Evolutionary conservation across 2,329 filamentous ascomycete species (phyloP).

Genomic region (Stagonosporopsis rhizophila): DNA sequence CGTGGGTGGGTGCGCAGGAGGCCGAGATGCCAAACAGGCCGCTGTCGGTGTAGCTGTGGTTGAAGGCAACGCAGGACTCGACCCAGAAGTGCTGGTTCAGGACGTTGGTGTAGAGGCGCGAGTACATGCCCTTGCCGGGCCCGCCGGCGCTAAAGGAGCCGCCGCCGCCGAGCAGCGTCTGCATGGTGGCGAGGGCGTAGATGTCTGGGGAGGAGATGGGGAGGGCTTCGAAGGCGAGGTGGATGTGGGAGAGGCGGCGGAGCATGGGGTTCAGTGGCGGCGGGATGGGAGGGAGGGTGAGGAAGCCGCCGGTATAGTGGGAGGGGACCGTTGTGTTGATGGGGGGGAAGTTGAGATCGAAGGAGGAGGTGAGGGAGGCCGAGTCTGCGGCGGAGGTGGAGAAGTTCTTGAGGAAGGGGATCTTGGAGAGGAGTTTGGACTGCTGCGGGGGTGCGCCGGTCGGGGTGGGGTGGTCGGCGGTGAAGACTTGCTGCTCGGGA

Average conservation of each 20-base stretch:
- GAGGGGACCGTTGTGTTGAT: conserved; percentile 70
- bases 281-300: conserved; percentile 81
- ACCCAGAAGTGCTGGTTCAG: conserved; percentile 98
- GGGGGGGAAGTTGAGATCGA: conserved; percentile 56
- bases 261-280: conserved; percentile 78
- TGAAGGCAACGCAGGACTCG: conserved; percentile 93
- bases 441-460: conserved; percentile 57
- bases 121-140: conserved; percentile 99
- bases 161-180: conserved; percentile 93
- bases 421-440: conserved; percentile 76
- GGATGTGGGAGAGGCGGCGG: conserved; percentile 87
- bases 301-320: conserved; percentile 92
- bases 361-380: conserved; percentile 59
- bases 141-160: conserved; percentile 97
- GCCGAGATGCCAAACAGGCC: conserved; percentile 94
- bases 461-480: conserved; percentile 46
- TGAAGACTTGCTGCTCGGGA: conserved; percentile 56
- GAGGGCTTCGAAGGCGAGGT: conserved; percentile 93
- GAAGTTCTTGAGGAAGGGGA: conserved; percentile 90
- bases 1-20: conserved; percentile 79
- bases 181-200: conserved; percentile 92
- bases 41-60: conserved; percentile 95
- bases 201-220: conserved; percentile 91
- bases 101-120: conserved; percentile 94
- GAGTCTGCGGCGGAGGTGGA: conserved; percentile 74